These are phyloP conservation scores for Platanthera guangdongensis DNA, from an alignment of 106 monocot genomes.

Conservation along the genomic window DNA sequence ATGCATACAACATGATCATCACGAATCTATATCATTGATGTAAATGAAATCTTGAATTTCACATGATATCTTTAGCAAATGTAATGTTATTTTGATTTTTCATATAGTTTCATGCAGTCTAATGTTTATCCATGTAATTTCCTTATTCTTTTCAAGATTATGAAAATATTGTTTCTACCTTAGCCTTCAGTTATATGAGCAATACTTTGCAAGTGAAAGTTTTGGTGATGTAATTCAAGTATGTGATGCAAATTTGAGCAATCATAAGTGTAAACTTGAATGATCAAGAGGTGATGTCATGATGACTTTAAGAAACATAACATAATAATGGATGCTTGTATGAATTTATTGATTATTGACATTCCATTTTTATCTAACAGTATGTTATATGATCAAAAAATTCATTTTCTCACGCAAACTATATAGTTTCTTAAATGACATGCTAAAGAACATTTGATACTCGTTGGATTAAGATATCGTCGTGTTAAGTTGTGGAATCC, in stretches of 20 bases:
- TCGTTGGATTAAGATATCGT: constrained; percentile 76
- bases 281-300: constrained; percentile 65
- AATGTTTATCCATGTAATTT: background rate
- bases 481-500: constrained; percentile 92
- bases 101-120: background rate
- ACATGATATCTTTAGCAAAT: background rate
- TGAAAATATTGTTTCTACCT: constrained; percentile 47
- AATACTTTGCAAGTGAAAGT: constrained; percentile 75
- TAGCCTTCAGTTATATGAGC: constrained; percentile 76
- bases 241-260: constrained; percentile 50
- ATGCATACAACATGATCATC: background rate
- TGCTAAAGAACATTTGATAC: constrained; percentile 62
- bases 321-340: background rate
- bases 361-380: background rate
- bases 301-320: constrained; percentile 22
- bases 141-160: constrained; percentile 42
- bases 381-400: background rate
- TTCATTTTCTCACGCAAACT: background rate
- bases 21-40: background rate
- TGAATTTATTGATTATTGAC: background rate
- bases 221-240: constrained; percentile 71
- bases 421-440: constrained; percentile 93
- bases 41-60: background rate
- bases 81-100: background rate
- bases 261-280: constrained; percentile 43